Percentiles rank a stretch among this genome's conserved stretches.
Conservation (phyloP, 495 filamentous ascomycete species). For the Haplographium delicatum region DNA sequence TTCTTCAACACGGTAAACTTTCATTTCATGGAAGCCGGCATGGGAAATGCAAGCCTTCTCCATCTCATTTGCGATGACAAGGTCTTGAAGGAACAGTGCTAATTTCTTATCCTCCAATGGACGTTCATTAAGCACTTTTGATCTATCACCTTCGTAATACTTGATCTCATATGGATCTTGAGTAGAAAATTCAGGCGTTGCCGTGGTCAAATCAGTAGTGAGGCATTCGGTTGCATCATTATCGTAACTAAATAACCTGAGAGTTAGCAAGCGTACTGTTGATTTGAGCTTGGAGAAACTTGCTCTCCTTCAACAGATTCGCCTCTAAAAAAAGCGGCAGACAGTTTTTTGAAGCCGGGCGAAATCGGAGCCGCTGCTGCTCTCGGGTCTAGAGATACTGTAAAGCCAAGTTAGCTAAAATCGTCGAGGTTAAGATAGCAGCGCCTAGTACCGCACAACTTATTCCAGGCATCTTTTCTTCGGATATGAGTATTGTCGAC, state of each 20-base stretch:
- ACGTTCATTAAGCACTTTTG: background rate
- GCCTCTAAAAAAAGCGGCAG: conserved; percentile 12
- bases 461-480: background rate
- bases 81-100: conserved; percentile 5
- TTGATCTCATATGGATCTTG: background rate
- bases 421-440: background rate
- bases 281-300: too few relatives aligned
- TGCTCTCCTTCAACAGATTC: background rate
- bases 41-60: conserved; percentile 1
- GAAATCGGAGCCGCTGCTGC: too few relatives aligned
- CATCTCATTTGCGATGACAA: conserved; percentile 8
- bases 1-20: background rate
- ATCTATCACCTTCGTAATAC: background rate
- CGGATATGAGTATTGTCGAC: background rate
- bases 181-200: too few relatives aligned
- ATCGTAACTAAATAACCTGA: too few relatives aligned
- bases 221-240: too few relatives aligned
- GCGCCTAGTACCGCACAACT: background rate
- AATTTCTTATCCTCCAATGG: background rate
- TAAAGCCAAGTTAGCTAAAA: too few relatives aligned
- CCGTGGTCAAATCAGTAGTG: too few relatives aligned
- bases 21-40: background rate
- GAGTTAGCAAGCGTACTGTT: too few relatives aligned
- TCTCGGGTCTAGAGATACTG: too few relatives aligned
- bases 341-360: conserved; percentile 7